A percentile compares a stretch with the other conserved stretches of the same genome.
These are phyloP conservation scores for Phalaenopsis aphrodite DNA, from an alignment of 106 monocot genomes.

Conservation along the genomic window DNA sequence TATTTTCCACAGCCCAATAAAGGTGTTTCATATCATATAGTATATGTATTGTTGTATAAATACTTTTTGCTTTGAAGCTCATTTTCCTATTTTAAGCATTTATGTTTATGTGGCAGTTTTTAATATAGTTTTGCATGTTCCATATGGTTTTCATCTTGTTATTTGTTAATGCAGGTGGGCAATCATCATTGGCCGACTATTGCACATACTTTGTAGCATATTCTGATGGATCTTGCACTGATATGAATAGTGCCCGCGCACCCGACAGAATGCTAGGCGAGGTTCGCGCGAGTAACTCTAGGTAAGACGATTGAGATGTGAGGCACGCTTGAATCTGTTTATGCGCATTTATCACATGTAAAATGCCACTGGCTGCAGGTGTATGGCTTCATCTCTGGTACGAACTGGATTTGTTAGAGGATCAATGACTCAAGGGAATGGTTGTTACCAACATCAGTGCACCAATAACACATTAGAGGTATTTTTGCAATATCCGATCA, in stretches of 20 bases:
- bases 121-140: not conserved
- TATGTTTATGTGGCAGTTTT: not conserved
- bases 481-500: not conserved
- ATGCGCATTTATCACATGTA: slow-evolving; percentile 3
- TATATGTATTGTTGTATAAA: not conserved
- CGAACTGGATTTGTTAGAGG: slow-evolving; percentile 97
- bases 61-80: too few relatives aligned
- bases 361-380: slow-evolving; percentile 32
- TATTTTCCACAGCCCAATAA: slow-evolving; percentile 94
- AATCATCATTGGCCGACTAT: slow-evolving; percentile 97
- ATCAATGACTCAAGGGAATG: slow-evolving; percentile 96
- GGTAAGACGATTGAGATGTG: slow-evolving; percentile 38
- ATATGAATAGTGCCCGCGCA: slow-evolving; percentile 74
- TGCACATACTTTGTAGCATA: slow-evolving; percentile 98
- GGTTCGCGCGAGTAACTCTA: slow-evolving; percentile 87
- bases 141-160: not conserved
- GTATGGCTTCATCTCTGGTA: slow-evolving; percentile 95
- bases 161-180: slow-evolving; percentile 63
- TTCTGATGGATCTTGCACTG: slow-evolving; percentile 99
- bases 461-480: slow-evolving; percentile 74
- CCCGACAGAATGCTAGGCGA: slow-evolving; percentile 98
- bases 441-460: slow-evolving; percentile 95
- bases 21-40: slow-evolving; percentile 24
- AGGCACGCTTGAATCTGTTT: not conserved
- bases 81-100: not conserved